Base-by-base conservation (phyloP, 768 basidiomycete species). In the Rhodotorula toruloides region DNA sequence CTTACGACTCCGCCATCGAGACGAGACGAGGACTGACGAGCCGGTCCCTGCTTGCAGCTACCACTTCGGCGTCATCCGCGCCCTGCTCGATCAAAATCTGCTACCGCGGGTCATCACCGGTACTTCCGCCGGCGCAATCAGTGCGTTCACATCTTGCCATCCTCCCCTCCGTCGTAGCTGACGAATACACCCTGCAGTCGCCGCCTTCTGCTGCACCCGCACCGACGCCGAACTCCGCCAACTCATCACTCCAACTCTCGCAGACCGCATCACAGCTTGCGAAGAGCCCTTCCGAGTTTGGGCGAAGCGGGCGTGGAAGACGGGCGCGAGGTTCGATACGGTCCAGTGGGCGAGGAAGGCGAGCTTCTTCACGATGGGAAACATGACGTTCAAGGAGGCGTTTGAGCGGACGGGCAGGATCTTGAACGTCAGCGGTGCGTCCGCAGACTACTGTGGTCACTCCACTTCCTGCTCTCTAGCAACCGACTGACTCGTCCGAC, bases 261-360 rank as follows among this genome's bases (percentile, higher is more conserved):
- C 93, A 0, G 83, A 88, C 67, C 87, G 83, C 65, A 85, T 98
- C 56, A 80, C 80, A 3, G 80, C 80, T 4, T 81, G 80, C 72
- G 76, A 77, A 66, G 93, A 97, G 56, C 80, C 87, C 0, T 81
- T 88, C 59, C 77, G 77, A 14, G 79, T 65, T 21, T 76, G 72
- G 72, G 29, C 54, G 12, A 64, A 61, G 37, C 62, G 94, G 32
- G 85, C 90, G 49, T 84, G 84, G 83, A 82, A 79, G 72, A 97
- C 91, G 0, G 96, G 96, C 16, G 94, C 96, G n/a, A 82, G 94
- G 63, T 99, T 98, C 76, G 91, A 96, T 70, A 87, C 90, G 40
- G 81, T 93, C 34, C 71, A 79, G 54, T 97, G 94, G 94, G 94
- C 93, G 39, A 81, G 83, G 71, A 96, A 96, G 84, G 84, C 87